Evolutionary conservation across 192 early-diverging fungal genomes (phyloP).

Genomic region (Lobosporangium transversale): DNA sequence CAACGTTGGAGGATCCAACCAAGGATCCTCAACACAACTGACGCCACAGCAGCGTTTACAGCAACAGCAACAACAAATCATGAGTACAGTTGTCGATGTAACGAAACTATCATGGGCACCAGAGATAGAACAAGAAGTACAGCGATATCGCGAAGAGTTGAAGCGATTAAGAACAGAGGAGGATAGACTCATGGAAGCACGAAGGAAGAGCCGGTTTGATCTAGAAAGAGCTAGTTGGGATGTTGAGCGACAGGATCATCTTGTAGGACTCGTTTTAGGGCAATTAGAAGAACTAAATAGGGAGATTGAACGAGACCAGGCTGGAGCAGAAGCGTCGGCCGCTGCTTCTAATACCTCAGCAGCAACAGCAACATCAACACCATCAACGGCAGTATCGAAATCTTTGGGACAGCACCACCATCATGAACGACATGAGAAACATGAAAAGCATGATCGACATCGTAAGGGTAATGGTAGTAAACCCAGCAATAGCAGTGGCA

Average conservation of each 20-base stretch:
- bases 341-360: too few relatives aligned
- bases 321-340: neutral
- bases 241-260: constrained; percentile 51
- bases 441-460: constrained; percentile 37
- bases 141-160: constrained; percentile 43
- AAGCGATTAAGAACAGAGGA: constrained; percentile 33
- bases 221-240: constrained; percentile 49
- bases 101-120: constrained; percentile 50
- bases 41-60: constrained; percentile 44
- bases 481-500: constrained; percentile 30
- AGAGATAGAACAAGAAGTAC: constrained; percentile 40
- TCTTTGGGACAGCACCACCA: constrained; percentile 18
- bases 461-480: constrained; percentile 43
- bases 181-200: constrained; percentile 43
- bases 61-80: constrained; percentile 52
- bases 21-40: constrained; percentile 20
- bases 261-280: constrained; percentile 47
- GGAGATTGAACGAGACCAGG: constrained; percentile 41
- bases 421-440: constrained; percentile 34
- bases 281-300: constrained; percentile 41
- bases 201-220: constrained; percentile 46
- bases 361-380: neutral
- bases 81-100: constrained; percentile 42
- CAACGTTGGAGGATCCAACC: neutral
- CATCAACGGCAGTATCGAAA: constrained; percentile 7